A percentile compares a stretch with the other conserved stretches of the same genome.
phyloP scores from a whole-genome alignment of 768 basidiomycete genomes.

The Tylopilus rubrobrunneus region DNA sequence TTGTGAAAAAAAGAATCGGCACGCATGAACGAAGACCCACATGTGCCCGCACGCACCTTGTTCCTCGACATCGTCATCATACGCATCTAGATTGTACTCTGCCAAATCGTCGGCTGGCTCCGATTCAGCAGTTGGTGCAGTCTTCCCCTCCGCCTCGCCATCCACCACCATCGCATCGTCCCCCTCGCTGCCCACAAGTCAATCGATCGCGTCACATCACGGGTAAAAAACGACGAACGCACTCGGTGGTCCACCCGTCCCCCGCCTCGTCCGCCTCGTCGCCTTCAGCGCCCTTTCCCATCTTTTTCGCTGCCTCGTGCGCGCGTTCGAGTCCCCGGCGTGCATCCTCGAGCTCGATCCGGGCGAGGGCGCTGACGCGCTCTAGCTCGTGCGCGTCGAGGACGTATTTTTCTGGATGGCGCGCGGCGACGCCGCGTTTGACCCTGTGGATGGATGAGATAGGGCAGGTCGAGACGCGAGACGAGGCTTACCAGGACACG shows the following conservation, averaged over 20 bases:
- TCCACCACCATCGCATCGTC: conserved; percentile 65
- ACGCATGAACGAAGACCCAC: not conserved
- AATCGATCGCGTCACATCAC: conserved; percentile 11
- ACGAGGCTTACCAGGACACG: conserved; percentile 47
- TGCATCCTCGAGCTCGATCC: conserved; percentile 88
- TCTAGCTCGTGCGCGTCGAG: conserved; percentile 88
- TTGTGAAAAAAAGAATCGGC: conserved; percentile 20
- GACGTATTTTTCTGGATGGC: conserved; percentile 81
- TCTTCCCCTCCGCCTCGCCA: conserved; percentile 15
- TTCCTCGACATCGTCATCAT: conserved; percentile 71
- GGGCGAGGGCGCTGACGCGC: conserved; percentile 82
- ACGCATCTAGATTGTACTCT: conserved; percentile 87
- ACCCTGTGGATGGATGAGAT: conserved; percentile 46
- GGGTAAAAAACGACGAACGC: conserved; percentile 38
- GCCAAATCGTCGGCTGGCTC: conserved; percentile 62
- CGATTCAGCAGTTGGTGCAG: conserved; percentile 18
- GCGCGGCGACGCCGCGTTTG: conserved; percentile 68
- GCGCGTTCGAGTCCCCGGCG: conserved; percentile 79
- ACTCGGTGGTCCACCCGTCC: conserved; percentile 87
- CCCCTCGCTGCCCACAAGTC: conserved; percentile 38
- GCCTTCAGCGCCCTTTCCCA: conserved; percentile 64
- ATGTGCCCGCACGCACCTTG: conserved; percentile 21
- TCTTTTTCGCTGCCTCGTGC: conserved; percentile 67
- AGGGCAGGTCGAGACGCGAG: not conserved
- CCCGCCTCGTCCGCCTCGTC: conserved; percentile 59